phyloP scores from a whole-genome alignment of 106 monocot genomes.

The Dendrobium nobile region DNA sequence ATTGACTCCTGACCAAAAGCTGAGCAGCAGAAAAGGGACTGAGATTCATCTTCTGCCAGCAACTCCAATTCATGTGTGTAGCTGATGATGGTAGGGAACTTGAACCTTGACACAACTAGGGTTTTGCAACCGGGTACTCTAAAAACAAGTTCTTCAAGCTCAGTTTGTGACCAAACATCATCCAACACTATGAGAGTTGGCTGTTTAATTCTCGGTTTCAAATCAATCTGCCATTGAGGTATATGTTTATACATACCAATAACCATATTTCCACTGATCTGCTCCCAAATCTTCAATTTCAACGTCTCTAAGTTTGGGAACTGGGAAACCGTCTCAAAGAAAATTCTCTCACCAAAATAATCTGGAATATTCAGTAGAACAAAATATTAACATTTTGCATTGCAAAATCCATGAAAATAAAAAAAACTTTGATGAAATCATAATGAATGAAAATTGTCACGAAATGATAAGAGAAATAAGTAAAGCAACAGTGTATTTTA shows the following conservation, averaged over 20 bases:
- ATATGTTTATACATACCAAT: constrained; percentile 30
- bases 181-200: constrained; percentile 40
- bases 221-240: constrained; percentile 33
- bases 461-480: too few species aligned
- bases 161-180: constrained; percentile 43
- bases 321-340: constrained; percentile 54
- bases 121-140: constrained; percentile 35
- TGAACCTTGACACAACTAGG: constrained; percentile 48
- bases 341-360: constrained; percentile 39
- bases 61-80: constrained; percentile 37
- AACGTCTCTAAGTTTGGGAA: constrained; percentile 42
- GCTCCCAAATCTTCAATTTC: constrained; percentile 42
- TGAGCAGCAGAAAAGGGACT: constrained; percentile 37
- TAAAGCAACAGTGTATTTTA: too few species aligned
- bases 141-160: constrained; percentile 42
- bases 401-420: too few species aligned
- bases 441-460: too few species aligned
- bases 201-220: constrained; percentile 17
- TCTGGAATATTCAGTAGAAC: constrained; percentile 10
- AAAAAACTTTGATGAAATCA: too few species aligned
- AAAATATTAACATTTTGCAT: too few species aligned
- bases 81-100: constrained; percentile 28
- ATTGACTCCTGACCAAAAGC: constrained; percentile 42
- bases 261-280: constrained; percentile 28
- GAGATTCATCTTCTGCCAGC: constrained; percentile 39